Base-by-base conservation (phyloP, 2,329 filamentous ascomycete genomes). In the Talaromyces sp. region DNA sequence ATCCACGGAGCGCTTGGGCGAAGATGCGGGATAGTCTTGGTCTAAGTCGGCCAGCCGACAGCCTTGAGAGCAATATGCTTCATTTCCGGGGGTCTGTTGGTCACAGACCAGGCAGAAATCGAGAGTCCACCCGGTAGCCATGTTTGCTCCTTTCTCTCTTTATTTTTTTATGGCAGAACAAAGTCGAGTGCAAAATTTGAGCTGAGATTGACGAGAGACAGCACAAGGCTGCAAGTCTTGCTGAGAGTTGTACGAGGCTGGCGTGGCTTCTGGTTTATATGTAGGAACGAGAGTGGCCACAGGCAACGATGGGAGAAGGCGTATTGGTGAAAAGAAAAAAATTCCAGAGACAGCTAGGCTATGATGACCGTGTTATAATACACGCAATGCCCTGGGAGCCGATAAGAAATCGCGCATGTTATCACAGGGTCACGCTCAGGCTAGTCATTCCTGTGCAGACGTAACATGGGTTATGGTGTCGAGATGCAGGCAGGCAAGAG, bases 71-170 rank as follows among this genome's bases (percentile, higher is more conserved):
- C 92, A 97, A 82, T 96, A 96, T 66, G 90, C 86, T 63, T 87
- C 87, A 31, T 32, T 56, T 60, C 87, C 87, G 65, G 90, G 85
- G 62, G 89, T 92, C 78, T 95, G 90, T 79, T 89, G 88, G 79
- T 97, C 92, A 81, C 92, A 97, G 80, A 89, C 87, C 69, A 97
- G 86, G 83, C 92, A 97, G 84, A 91, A 96, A 77, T 95, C 88
- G 75, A 89, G 90, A 69, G 90, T 90, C 91, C 92, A 96, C 71
- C 70, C 70, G 24, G 72, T 72, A 24, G 73, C 68, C 73, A 75
- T 75, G 32, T 21, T 68, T 52, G 14, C 26, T 31, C 6, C 48
- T 52, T 52, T 46, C 43, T 46, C 21, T 24, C 11, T 46, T 24
- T 43, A 1, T 43, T 21, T 43, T 21, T 14, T 46, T 46, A 10